Evolutionary conservation across 2,329 filamentous ascomycete genomes (phyloP), one percentile per base, ranked within the genome.

Genomic region (Lachnellula hyalina): DNA sequence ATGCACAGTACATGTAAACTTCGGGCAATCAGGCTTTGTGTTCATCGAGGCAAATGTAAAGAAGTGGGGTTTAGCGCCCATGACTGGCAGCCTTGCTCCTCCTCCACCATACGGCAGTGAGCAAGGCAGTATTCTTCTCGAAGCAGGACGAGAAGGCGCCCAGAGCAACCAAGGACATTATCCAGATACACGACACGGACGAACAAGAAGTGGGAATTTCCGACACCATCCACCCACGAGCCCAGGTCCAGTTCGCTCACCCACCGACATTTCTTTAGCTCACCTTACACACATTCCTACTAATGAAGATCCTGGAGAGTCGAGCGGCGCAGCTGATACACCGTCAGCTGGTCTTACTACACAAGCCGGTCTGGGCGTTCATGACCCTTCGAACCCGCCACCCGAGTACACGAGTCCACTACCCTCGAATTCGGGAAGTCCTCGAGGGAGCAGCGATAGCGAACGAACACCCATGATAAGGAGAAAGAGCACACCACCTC

Each of bases 31-130:
- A 68, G 94, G 94, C 35, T 99, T 97, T 68, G 94, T 99, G 48
- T 99, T 97, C 68, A 97, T 99, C 65, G 94, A 99, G 73, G 94
- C 93, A 59, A 99, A 99, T 67, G 94, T 99, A 57, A 99, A 99
- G 83, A 99, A 97, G 78, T 99, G 94, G 94, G 94, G 94, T 2
- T 77, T 99, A 53, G 94, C 94, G 47, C 94, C 94, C 5, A 95
- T 95, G 81, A 96, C 90, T 1, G 94, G 94, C 56, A 96, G 90
- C 67, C 79, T 99, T 56, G 94, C 94, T 28, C 94, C 94, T 15
- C 94, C 94, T 44, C 94, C 94, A 49, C 94, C 94, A 1, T 99
- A 99, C 69, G 94, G 94, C 47, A 96, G 90, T 59, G 94, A 97
- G 74, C 91, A 96, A 73, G 94, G 94, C 65, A 96, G 92, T 68